phyloP scores from a whole-genome alignment of 2,329 filamentous ascomycete genomes.

The Mollisiaceae sp. region DNA sequence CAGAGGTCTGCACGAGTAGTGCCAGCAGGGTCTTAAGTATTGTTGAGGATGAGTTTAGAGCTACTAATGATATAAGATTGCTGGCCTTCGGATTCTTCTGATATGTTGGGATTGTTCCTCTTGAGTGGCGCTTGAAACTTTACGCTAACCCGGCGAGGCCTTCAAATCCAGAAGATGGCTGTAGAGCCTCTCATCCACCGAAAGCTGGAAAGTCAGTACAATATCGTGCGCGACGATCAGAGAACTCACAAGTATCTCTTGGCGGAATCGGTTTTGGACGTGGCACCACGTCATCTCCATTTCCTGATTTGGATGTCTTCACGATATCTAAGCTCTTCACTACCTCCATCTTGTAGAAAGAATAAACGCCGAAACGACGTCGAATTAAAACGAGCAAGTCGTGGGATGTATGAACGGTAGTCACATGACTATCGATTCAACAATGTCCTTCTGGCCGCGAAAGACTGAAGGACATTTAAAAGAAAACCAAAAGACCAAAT shows the following conservation, averaged over 20 bases:
- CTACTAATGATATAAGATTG: too few relatives aligned
- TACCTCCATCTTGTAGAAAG: not conserved
- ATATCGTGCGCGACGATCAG: not conserved
- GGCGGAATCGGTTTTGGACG: not conserved
- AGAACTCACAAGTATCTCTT: conserved; percentile 5
- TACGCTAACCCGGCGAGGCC: not conserved
- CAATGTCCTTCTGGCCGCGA: too few relatives aligned
- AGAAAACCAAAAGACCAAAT: not conserved
- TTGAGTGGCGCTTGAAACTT: not conserved
- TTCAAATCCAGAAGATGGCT: not conserved
- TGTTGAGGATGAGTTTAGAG: too few relatives aligned
- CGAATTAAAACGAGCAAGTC: not conserved
- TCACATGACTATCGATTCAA: not conserved
- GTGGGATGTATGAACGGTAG: not conserved
- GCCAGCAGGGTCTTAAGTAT: too few relatives aligned
- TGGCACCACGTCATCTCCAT: not conserved
- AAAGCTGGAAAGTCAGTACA: not conserved
- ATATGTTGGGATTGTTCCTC: too few relatives aligned
- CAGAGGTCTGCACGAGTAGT: too few relatives aligned
- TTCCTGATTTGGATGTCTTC: not conserved
- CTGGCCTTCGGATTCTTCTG: too few relatives aligned
- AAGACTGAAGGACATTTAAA: too few relatives aligned
- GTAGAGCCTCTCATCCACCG: not conserved
- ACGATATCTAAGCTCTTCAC: not conserved
- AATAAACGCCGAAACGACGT: not conserved